Conservation (phyloP, 2,329 filamentous ascomycete species). For the Aureobasidium sp. region DNA sequence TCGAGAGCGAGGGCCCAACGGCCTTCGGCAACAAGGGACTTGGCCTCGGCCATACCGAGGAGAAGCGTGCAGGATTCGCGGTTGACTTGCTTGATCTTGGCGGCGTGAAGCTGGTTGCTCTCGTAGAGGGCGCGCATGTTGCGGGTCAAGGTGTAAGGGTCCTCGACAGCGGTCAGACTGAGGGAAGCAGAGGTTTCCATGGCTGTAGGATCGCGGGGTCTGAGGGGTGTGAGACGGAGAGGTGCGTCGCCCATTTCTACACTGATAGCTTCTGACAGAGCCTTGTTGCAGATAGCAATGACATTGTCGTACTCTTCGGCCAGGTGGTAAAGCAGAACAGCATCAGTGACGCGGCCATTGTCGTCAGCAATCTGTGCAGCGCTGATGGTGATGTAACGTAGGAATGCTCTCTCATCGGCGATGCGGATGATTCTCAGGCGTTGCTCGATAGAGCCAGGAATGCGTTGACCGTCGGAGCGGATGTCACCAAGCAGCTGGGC, state of each 20-base stretch:
- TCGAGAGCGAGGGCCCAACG: constrained; percentile 58
- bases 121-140: constrained; percentile 59
- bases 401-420: constrained; percentile 71
- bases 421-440: constrained; percentile 76
- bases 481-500: constrained; percentile 91
- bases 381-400: constrained; percentile 86
- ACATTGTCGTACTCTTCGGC: constrained; percentile 94
- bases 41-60: constrained; percentile 54
- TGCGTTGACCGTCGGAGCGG: constrained; percentile 72
- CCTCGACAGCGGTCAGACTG: constrained; percentile 61
- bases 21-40: constrained; percentile 50
- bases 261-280: constrained; percentile 81
- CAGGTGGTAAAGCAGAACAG: constrained; percentile 88
- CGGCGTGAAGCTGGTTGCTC: constrained; percentile 52
- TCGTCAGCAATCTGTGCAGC: constrained; percentile 91
- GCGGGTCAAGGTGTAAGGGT: constrained; percentile 55
- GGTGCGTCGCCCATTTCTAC: constrained; percentile 78
- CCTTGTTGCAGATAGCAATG: constrained; percentile 80
- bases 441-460: constrained; percentile 80
- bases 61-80: constrained; percentile 54
- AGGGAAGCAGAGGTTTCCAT: constrained; percentile 35
- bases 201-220: constrained; percentile 52
- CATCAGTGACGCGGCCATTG: constrained; percentile 86
- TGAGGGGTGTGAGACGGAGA: constrained; percentile 70
- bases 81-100: constrained; percentile 52